These are phyloP conservation scores for Xerocomus potaroensis DNA, from an alignment of 768 basidiomycete genomes.

Conservation along the genomic window DNA sequence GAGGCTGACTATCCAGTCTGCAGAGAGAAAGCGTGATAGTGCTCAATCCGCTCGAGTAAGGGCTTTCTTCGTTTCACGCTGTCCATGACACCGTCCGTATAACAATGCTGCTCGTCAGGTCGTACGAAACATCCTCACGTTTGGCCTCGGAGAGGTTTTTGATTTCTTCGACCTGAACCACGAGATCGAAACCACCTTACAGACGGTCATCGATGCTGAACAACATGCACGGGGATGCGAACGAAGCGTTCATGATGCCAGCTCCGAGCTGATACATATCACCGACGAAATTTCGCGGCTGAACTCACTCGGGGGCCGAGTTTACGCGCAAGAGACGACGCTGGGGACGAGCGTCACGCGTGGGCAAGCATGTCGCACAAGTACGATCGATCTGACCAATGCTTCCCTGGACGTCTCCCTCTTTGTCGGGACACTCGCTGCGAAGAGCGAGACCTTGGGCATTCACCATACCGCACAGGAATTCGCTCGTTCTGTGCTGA, in stretches of 20 bases:
- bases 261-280: conserved; percentile 1
- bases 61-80: neutral
- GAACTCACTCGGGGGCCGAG: neutral
- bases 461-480: conserved; percentile 10
- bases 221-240: neutral
- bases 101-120: neutral
- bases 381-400: conserved; percentile 13
- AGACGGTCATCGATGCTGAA: conserved; percentile 2
- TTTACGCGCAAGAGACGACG: conserved; percentile 1
- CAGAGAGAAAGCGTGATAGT: conserved; percentile 6
- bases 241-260: conserved; percentile 5
- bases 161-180: conserved; percentile 16
- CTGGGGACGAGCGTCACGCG: conserved; percentile 3
- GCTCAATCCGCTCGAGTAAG: conserved; percentile 11
- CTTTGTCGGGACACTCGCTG: conserved; percentile 12
- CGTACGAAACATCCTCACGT: conserved; percentile 10
- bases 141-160: conserved; percentile 13
- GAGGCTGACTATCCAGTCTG: conserved; percentile 7
- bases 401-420: conserved; percentile 13
- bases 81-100: neutral
- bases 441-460: conserved; percentile 10
- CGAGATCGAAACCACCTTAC: conserved; percentile 5
- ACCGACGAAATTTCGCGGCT: neutral
- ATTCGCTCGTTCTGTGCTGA: conserved; percentile 5
- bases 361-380: conserved; percentile 9